These are phyloP conservation scores for Rasamsonia emersonii DNA, from an alignment of 2,329 filamentous ascomycete genomes.

Conservation along the genomic window DNA sequence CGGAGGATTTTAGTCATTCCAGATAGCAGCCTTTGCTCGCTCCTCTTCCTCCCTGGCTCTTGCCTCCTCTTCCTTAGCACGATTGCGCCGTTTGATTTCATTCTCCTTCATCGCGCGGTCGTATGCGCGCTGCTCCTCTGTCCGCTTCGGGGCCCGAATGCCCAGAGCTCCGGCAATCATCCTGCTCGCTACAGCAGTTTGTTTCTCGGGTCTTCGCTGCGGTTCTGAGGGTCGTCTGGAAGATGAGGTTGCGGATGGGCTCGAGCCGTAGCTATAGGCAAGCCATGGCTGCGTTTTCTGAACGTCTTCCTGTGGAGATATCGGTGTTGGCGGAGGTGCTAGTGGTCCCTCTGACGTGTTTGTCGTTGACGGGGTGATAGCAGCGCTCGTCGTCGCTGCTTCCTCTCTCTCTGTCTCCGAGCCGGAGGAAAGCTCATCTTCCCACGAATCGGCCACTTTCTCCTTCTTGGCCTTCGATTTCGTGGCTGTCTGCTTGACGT, in stretches of 20 bases:
- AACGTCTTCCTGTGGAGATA: slow-evolving; percentile 21
- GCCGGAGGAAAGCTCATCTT: slow-evolving; percentile 55
- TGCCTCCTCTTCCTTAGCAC: slow-evolving; percentile 59
- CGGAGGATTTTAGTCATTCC: slow-evolving; percentile 61
- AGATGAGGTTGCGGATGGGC: slow-evolving; percentile 3
- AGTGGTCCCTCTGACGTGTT: slow-evolving; percentile 21
- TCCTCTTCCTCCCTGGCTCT: slow-evolving; percentile 57
- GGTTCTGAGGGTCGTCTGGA: slow-evolving; percentile 9
- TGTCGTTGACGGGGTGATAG: slow-evolving; percentile 18
- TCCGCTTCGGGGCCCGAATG: slow-evolving; percentile 68
- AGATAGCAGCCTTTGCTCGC: slow-evolving; percentile 72
- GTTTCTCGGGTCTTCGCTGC: slow-evolving; percentile 67
- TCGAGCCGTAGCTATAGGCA: neutral
- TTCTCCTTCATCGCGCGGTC: slow-evolving; percentile 75
- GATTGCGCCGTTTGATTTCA: slow-evolving; percentile 67
- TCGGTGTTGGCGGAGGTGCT: slow-evolving; percentile 60
- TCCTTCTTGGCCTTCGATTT: slow-evolving; percentile 20
- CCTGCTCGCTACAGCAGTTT: slow-evolving; percentile 78
- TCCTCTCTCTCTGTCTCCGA: slow-evolving; percentile 30
- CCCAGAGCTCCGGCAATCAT: slow-evolving; percentile 87
- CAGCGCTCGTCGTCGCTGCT: slow-evolving; percentile 9
- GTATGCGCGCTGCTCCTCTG: slow-evolving; percentile 81
- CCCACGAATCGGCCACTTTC: slow-evolving; percentile 62
- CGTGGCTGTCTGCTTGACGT: slow-evolving; percentile 13
- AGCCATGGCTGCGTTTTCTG: slow-evolving; percentile 17